Evolutionary conservation across 2,329 filamentous ascomycete genomes (phyloP), one percentile per base, ranked within the genome.

Genomic region (Neonectria hederae): DNA sequence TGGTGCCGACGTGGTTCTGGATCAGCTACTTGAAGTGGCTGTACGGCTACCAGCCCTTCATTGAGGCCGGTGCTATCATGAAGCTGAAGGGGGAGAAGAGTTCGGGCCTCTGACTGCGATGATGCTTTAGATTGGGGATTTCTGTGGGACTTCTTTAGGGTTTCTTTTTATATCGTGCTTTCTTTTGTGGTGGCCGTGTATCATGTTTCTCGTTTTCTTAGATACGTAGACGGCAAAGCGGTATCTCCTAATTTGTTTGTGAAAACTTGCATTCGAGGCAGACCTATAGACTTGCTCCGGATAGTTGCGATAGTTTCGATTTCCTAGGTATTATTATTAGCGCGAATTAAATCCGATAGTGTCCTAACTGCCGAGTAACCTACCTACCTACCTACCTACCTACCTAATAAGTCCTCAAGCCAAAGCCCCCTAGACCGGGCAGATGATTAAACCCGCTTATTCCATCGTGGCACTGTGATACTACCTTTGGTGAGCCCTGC

Each of bases 1-100:
- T 62, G 48, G 54, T 62, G 38, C 59, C 59, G 22, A 62, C 59
- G 38, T 57, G 59, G 54, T 62, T 57, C 59, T 62, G 59, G 59
- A 57, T 62, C 21, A 57, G 54, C 26, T 62, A 62, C 14, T 48
- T 62, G 28, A 54, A 49, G 7, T 62, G 59, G 59, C 28, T 62
- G 40, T 62, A 62, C 32, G 54, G 54, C 13, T 57, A 62, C 40
- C 59, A 62, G 59, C 59, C 59, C 40, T 57, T 32, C 21, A 48
- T 62, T 26, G 54, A 62, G 54, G 22, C 38, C 17, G 59, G 54
- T 6, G 49, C 49, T 22, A 42, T 62, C 7, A 40, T 62, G 59
- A 62, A 62, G 38, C 54, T 42, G 17, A 59, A 59, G 48, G 59
- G 38, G 11, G 30, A 17, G 13, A 57, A 57, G 46, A 45, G 32